Evolutionary conservation across 768 basidiomycete species (phyloP).

Genomic region (Pleurotus tuoliensis): DNA sequence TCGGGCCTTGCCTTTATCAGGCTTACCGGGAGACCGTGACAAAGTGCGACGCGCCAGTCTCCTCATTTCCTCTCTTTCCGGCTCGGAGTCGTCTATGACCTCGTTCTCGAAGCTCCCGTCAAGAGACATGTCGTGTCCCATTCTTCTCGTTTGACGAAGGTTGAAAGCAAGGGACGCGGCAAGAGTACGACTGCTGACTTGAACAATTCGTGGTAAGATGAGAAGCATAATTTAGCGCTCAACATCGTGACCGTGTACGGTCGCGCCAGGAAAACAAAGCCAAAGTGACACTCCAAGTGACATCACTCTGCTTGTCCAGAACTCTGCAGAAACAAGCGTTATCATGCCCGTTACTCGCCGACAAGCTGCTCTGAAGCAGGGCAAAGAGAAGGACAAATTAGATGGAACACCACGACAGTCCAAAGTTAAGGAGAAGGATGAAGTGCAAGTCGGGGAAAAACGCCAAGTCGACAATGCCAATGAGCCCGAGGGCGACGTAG

Average conservation of each 20-base stretch:
- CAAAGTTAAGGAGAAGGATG: conserved; percentile 1
- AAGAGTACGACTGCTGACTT: not conserved
- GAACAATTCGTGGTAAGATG: not conserved
- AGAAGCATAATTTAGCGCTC: conserved; percentile 5
- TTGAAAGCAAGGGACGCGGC: not conserved
- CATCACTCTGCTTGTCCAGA: not conserved
- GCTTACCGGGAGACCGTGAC: too few relatives aligned
- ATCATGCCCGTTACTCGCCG: conserved; percentile 33
- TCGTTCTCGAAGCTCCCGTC: conserved; percentile 22
- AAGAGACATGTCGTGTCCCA: not conserved
- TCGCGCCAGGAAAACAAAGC: not conserved
- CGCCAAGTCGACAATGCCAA: conserved; percentile 9
- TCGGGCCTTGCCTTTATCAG: not conserved
- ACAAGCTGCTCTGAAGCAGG: conserved; percentile 16
- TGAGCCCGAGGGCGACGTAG: conserved; percentile 8
- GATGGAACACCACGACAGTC: not conserved
- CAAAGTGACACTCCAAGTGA: too few relatives aligned
- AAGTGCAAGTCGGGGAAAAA: conserved; percentile 12
- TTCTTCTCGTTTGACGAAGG: not conserved
- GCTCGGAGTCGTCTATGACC: conserved; percentile 67
- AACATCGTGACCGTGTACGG: not conserved
- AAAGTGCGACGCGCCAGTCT: not conserved
- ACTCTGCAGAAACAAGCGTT: conserved; percentile 1
- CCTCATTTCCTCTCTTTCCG: conserved; percentile 32
- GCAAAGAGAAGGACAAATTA: not conserved